Percentiles rank a stretch among this genome's conserved stretches.
phyloP scores from a whole-genome alignment of 2,329 filamentous ascomycete genomes.

The Aspergillus flavus region DNA sequence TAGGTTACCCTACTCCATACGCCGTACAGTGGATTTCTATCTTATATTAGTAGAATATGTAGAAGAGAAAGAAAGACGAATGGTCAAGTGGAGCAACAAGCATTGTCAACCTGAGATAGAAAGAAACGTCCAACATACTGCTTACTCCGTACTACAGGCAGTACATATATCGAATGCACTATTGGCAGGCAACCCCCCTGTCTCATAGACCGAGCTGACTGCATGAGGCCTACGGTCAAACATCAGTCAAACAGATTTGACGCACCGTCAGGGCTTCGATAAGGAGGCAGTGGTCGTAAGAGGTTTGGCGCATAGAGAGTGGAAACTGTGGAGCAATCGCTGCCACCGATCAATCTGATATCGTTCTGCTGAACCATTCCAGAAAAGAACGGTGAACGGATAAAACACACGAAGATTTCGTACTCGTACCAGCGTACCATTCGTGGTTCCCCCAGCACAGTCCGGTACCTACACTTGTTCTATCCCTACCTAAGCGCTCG shows the following conservation, averaged over 20 bases:
- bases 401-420: neutral
- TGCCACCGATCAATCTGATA: constrained; percentile 1
- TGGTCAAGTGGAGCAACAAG: neutral
- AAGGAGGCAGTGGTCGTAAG: neutral
- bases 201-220: neutral
- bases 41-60: neutral
- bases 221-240: neutral
- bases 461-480: neutral
- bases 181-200: neutral
- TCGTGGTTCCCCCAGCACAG: neutral
- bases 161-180: neutral
- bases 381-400: neutral
- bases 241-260: neutral
- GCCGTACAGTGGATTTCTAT: neutral
- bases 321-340: neutral
- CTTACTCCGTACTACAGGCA: neutral
- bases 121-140: neutral
- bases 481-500: neutral
- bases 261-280: neutral
- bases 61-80: neutral
- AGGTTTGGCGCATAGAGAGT: neutral
- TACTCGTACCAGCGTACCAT: neutral
- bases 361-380: neutral
- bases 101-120: no score
- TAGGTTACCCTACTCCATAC: neutral